phyloP scores from a whole-genome alignment of 2,329 filamentous ascomycete species.

The Metarhizium guizhouense region DNA sequence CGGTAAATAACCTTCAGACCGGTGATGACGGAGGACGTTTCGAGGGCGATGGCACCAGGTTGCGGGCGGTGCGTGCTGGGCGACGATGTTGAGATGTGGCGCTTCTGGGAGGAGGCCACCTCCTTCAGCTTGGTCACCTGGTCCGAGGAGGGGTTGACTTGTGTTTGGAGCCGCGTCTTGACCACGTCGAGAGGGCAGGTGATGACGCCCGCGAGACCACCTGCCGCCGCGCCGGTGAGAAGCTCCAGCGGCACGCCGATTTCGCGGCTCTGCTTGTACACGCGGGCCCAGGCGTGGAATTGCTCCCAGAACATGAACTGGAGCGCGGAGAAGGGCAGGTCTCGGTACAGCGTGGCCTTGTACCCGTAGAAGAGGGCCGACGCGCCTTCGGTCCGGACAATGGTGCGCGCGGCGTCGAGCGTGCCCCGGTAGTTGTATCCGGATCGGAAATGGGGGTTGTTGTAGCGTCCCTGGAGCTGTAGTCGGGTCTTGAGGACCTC shows the following conservation, averaged over 20 bases:
- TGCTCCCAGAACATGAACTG: constrained; percentile 99
- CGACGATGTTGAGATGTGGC: constrained; percentile 81
- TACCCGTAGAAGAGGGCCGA: constrained; percentile 92
- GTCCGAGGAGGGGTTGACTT: constrained; percentile 46
- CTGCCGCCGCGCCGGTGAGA: constrained; percentile 78
- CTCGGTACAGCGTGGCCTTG: constrained; percentile 88
- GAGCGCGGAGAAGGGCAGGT: constrained; percentile 89
- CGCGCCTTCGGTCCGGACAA: constrained; percentile 73
- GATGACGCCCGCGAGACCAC: constrained; percentile 85
- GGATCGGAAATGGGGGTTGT: constrained; percentile 87
- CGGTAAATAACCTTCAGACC: constrained; percentile 83
- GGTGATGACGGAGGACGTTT: constrained; percentile 82
- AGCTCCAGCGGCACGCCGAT: constrained; percentile 83
- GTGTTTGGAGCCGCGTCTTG: constrained; percentile 93
- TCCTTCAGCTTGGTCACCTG: constrained; percentile 18
- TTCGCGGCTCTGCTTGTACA: constrained; percentile 70
- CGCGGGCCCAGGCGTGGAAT: constrained; percentile 71
- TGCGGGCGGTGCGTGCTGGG: constrained; percentile 74
- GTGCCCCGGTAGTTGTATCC: constrained; percentile 95
- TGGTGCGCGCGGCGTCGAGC: constrained; percentile 74
- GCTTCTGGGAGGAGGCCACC: constrained; percentile 44
- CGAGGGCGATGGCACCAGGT: constrained; percentile 69
- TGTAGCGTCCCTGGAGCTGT: constrained; percentile 88
- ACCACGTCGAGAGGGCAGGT: constrained; percentile 96
- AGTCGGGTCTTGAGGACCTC: constrained; percentile 97